These are phyloP conservation scores for Fraxinus greggii DNA, from an alignment of 305 asterid genomes.

Conservation along the genomic window DNA sequence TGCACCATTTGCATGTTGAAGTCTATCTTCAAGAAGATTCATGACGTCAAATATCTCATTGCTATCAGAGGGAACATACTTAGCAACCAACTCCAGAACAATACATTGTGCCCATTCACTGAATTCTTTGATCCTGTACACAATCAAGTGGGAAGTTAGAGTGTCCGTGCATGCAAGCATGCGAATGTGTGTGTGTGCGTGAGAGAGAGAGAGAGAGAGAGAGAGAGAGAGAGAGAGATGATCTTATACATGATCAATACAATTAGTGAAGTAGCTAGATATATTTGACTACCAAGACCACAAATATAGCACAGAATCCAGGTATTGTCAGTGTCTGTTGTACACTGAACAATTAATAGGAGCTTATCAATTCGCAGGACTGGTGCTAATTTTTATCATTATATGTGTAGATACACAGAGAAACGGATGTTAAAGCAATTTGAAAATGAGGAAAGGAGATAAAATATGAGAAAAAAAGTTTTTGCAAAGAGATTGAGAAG, in stretches of 20 bases:
- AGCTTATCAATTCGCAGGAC: neutral
- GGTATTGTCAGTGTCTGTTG: neutral
- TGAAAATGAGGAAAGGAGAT: neutral
- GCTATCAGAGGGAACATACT: constrained; percentile 85
- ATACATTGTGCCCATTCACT: constrained; percentile 97
- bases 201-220: too few relatives aligned
- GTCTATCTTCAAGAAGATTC: constrained; percentile 99
- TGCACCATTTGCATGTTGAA: constrained; percentile 99
- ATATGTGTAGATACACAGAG: neutral
- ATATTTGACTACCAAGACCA: neutral
- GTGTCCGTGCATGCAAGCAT: constrained; percentile 10
- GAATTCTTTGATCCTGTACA: constrained; percentile 87
- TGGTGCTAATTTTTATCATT: neutral
- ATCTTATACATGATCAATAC: neutral
- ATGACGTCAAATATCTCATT: constrained; percentile 96
- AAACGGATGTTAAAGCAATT: neutral
- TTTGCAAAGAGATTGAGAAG: constrained; percentile 2
- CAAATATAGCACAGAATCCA: neutral
- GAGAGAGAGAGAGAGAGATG: neutral
- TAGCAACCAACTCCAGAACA: constrained; percentile 85
- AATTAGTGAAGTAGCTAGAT: neutral
- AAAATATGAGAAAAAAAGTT: neutral
- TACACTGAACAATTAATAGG: neutral
- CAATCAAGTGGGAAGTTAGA: constrained; percentile 23
- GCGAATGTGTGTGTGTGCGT: neutral